Percentiles rank a stretch among this genome's conserved stretches.
Evolutionary conservation across 805 yeast species (phyloP).

Genomic region (Suhomyces faveliae): DNA sequence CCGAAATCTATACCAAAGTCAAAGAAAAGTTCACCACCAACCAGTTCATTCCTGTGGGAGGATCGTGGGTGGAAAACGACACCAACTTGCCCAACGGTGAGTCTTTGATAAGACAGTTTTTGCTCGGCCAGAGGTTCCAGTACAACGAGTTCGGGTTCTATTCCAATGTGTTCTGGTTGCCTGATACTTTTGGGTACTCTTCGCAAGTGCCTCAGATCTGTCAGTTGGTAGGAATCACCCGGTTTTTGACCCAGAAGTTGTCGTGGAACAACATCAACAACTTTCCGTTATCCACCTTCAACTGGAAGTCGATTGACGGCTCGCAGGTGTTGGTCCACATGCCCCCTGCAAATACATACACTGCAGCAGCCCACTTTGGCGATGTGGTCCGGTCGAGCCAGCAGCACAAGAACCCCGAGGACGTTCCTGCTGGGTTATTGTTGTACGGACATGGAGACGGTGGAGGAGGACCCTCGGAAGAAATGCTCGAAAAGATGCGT

Average conservation of each 20-base stretch:
- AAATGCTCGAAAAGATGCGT: constrained; percentile 89
- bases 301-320: constrained; percentile 95
- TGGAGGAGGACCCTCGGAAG: constrained; percentile 96
- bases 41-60: constrained; percentile 89
- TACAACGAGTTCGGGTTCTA: constrained; percentile 74
- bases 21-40: constrained; percentile 66
- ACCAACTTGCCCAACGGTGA: constrained; percentile 96
- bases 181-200: constrained; percentile 96
- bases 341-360: constrained; percentile 97
- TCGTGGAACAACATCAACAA: constrained; percentile 94
- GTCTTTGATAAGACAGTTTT: constrained; percentile 81
- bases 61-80: constrained; percentile 97
- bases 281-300: constrained; percentile 88
- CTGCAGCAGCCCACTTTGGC: constrained; percentile 90
- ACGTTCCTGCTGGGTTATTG: constrained; percentile 76
- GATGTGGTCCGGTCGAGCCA: constrained; percentile 78
- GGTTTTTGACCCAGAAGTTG: constrained; percentile 87
- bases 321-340: constrained; percentile 91
- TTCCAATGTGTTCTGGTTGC: constrained; percentile 86
- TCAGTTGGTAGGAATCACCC: constrained; percentile 78
- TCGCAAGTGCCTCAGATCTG: constrained; percentile 94
- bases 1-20: constrained; percentile 65
- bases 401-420: constrained; percentile 81
- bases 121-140: constrained; percentile 87
- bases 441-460: constrained; percentile 96